Evolutionary conservation across 495 filamentous ascomycete genomes (phyloP), one percentile per base, ranked within the genome.

Genomic region (Sabuloglossum arenarium): DNA sequence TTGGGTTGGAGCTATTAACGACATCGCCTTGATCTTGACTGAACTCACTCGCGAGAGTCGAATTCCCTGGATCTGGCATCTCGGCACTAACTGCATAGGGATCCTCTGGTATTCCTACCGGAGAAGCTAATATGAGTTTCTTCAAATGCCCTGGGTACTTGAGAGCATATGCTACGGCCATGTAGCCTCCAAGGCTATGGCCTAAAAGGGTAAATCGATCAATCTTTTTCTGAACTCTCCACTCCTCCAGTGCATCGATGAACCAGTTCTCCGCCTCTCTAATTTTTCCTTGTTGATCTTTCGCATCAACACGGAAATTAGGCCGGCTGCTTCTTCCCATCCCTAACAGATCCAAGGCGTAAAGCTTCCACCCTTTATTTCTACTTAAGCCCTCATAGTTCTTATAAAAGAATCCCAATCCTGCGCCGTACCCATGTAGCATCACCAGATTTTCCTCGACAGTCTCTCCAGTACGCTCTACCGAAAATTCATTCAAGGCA

Each of bases 381-480:
- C 88, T 79, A 56, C 78, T 87, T 39, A 98, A 68, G 5, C 80
- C 79, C 64, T 97, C 91, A 56, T 94, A 97, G 63, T 97, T 97
- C 67, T 88, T 86, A 71, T 97, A 98, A 72, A 94, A 98, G 65
- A 97, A 97, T 4, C 87, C 91, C 3, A 98, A 71, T 0, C 91
- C 91, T 0, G 91, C 91, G 39, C 93, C 93, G 67, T 97, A 97
- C 37, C 91, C 91, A 64, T 98, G 91, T 12, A 98, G 72, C 82
- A 98, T 95, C 23, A 98, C 89, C n/a, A 98, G 72, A 56, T 89
- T 88, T 53, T 89, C 79, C 11, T 84, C 80, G 6, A 78, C 74
- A 30, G 77, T 68, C 59, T 97, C 91, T 25, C 78, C 84, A 2
- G 85, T 68, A 53, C 91, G 76, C 65, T 95, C 88, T 1, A 98